phyloP scores from a whole-genome alignment of 2,329 filamentous ascomycete genomes.

The Scytalidium sp. region DNA sequence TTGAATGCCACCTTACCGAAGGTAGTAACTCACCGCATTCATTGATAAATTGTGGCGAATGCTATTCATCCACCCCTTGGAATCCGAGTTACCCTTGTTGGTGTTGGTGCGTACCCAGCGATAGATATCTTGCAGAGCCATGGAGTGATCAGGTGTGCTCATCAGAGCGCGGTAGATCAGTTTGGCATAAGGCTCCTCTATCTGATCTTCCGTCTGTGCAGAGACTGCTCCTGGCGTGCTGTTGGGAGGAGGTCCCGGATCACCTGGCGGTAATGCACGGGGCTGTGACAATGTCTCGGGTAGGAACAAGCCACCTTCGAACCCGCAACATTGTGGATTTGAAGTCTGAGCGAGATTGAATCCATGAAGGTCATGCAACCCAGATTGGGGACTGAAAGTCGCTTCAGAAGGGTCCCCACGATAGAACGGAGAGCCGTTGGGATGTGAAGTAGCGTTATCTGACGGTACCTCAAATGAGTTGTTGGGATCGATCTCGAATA shows the following conservation, averaged over 20 bases:
- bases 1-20: conserved; percentile 1
- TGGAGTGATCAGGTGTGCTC: conserved; percentile 60
- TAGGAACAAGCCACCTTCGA: not conserved
- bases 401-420: not conserved
- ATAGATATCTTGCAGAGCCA: conserved; percentile 86
- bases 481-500: not conserved
- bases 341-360: not conserved
- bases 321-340: not conserved
- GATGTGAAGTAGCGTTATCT: not conserved
- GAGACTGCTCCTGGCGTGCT: not conserved
- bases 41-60: conserved; percentile 95
- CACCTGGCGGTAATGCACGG: not conserved
- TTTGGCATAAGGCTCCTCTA: conserved; percentile 71
- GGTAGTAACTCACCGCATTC: conserved; percentile 68
- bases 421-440: too few relatives aligned
- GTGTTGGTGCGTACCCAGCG: conserved; percentile 85
- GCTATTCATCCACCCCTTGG: conserved; percentile 89
- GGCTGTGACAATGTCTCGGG: not conserved
- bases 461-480: too few relatives aligned
- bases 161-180: conserved; percentile 76
- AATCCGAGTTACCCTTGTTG: conserved; percentile 60
- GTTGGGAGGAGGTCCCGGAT: not conserved
- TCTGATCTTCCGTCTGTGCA: conserved; percentile 6
- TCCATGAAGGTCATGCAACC: not conserved
- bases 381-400: not conserved